Base-by-base conservation (phyloP, 257 asterid genomes). In the Sherardia arvensis region DNA sequence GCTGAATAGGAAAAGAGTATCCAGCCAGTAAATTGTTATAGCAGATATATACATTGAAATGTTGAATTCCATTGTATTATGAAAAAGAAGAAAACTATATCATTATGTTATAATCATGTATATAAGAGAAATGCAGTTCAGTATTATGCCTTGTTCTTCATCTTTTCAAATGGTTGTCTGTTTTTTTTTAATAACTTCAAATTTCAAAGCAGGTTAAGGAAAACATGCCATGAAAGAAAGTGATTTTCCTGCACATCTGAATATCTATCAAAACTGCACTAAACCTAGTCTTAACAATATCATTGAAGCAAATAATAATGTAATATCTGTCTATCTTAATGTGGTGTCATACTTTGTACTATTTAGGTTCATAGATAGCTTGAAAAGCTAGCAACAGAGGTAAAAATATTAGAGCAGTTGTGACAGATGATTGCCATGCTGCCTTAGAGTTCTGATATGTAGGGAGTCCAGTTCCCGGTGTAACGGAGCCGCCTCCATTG, bases 231-330 rank as follows among this genome's bases (percentile, higher is more conserved):
- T 30, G 57, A 51, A 1, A 36, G 12, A 18, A 7, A 4, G 59
- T 12, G 34, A 43, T 10, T 53, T 34, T 51, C 65, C 58, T 47
- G 18, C 61, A 8, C 59, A 61, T 64, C 58, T 47, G 18, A 51
- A 8, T 62, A 61, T 61, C 77, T 65, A 74, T 67, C 78, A 80
- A 74, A 82, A 79, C 69, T 78, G 79, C 67, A 71, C 70, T 75
- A 68, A 14, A 74, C 71, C 83, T 78, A 78, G 55, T 64, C 65
- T 59, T 54, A 70, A 64, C 68, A 58, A 53, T 51, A 55, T 2
- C 20, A 43, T 1, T 43, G n/a, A 17, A 43, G 6, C 20, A 43
- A 43, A 15, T 43, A 30, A 30, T 15, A 2, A 38, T 9, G 47
- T n/a, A n/a, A 20, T 17, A 14, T 43, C 51, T 43, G 20, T 15